phyloP scores from a whole-genome alignment of 257 asterid genomes.

The Sherardia arvensis region DNA sequence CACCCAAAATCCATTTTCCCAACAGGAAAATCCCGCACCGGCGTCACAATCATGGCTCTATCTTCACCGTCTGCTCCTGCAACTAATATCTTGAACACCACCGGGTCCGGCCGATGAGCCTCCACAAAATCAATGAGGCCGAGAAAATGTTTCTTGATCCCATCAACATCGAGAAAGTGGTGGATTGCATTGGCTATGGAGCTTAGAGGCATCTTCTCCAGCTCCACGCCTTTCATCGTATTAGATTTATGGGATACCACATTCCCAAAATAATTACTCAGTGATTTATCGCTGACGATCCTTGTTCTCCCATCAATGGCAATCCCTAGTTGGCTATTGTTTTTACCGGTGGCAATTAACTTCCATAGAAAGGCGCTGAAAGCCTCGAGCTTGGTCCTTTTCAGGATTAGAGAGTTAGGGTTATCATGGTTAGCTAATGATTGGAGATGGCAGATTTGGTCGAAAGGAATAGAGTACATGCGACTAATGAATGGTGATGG shows the following conservation, averaged over 20 bases:
- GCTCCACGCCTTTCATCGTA: slow-evolving; percentile 24
- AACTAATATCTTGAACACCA: background rate
- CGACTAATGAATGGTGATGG: slow-evolving; percentile 30
- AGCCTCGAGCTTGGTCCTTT: slow-evolving; percentile 43
- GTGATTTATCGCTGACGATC: slow-evolving; percentile 20
- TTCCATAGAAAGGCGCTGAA: slow-evolving; percentile 72
- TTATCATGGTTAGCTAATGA: slow-evolving; percentile 26
- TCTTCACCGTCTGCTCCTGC: background rate
- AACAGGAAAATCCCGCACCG: background rate
- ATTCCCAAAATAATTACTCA: background rate
- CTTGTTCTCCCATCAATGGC: slow-evolving; percentile 63
- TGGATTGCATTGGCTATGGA: slow-evolving; percentile 45
- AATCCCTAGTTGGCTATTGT: slow-evolving; percentile 33
- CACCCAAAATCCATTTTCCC: background rate
- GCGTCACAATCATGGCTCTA: background rate
- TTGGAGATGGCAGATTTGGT: slow-evolving; percentile 31
- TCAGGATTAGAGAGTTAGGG: background rate
- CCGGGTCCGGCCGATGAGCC: slow-evolving; percentile 11
- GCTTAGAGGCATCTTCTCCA: slow-evolving; percentile 28
- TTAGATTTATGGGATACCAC: slow-evolving; percentile 55
- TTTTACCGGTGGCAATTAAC: slow-evolving; percentile 18
- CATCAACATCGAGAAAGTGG: slow-evolving; percentile 22
- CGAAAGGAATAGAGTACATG: slow-evolving; percentile 41
- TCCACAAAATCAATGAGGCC: slow-evolving; percentile 69
- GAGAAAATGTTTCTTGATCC: slow-evolving; percentile 49